Conservation (phyloP, 306 rosid species). For the Vigna angularis region DNA sequence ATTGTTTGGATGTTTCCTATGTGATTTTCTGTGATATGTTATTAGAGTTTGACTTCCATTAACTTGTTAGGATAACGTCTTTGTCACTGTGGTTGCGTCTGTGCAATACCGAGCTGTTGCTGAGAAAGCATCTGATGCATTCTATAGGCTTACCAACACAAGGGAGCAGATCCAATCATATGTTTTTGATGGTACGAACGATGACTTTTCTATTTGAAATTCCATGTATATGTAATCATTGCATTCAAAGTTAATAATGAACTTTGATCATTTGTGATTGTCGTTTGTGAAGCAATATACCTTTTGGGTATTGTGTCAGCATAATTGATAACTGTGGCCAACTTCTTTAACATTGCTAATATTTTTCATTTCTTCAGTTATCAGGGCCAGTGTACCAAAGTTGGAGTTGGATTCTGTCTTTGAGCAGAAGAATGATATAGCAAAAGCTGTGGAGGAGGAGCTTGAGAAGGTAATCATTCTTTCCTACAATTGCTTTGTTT, state of each 20-base stretch:
- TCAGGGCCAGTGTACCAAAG: slow-evolving; percentile 75
- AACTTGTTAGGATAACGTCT: slow-evolving; percentile 69
- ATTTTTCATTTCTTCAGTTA: slow-evolving; percentile 53
- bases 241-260: neutral
- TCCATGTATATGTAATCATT: neutral
- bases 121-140: slow-evolving; percentile 70
- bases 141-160: slow-evolving; percentile 73
- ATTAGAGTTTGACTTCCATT: slow-evolving; percentile 33
- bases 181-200: slow-evolving; percentile 70
- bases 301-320: slow-evolving; percentile 5
- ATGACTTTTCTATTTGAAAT: slow-evolving; percentile 23
- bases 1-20: neutral
- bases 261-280: neutral
- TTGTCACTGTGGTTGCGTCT: slow-evolving; percentile 73
- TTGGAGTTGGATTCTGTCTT: slow-evolving; percentile 71
- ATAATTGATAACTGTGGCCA: slow-evolving; percentile 20
- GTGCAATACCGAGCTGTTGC: slow-evolving; percentile 70
- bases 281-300: neutral
- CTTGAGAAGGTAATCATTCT: slow-evolving; percentile 67
- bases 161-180: slow-evolving; percentile 74
- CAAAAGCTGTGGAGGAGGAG: slow-evolving; percentile 69
- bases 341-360: slow-evolving; percentile 26
- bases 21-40: slow-evolving; percentile 30
- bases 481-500: slow-evolving; percentile 7
- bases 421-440: slow-evolving; percentile 78